Conservation (phyloP, 306 rosid genomes). For the Delonix regia region DNA sequence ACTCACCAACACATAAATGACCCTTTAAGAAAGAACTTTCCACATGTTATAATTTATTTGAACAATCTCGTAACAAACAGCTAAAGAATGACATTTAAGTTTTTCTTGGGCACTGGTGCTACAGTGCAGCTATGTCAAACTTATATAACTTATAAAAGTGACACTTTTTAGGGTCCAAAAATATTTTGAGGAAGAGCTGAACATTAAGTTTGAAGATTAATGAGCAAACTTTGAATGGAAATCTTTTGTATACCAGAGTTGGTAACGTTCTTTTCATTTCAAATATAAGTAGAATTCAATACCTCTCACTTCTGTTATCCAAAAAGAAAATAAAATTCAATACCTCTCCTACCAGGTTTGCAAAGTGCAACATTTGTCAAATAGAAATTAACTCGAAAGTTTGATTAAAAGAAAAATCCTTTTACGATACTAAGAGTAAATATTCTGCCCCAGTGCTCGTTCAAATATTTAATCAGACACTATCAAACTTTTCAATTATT, state of each 20-base stretch:
- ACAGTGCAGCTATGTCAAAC: background rate
- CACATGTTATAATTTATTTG: background rate
- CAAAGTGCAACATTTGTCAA: background rate
- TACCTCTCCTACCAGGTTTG: background rate
- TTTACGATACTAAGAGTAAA: background rate
- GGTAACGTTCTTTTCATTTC: too few species aligned
- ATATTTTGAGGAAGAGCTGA: background rate
- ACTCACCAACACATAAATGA: background rate
- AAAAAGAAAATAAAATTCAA: background rate
- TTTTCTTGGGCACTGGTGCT: background rate
- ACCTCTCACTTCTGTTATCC: background rate
- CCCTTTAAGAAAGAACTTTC: background rate
- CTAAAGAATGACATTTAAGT: background rate
- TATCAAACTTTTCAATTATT: background rate
- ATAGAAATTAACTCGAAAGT: background rate
- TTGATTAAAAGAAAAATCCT: background rate
- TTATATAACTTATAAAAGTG: background rate
- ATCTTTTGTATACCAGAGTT: too few species aligned
- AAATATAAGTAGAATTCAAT: background rate
- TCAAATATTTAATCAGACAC: constrained; percentile 5
- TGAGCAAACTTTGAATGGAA: background rate
- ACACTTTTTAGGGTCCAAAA: background rate
- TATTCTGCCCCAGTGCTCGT: background rate
- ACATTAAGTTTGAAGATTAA: background rate
- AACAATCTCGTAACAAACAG: background rate